Base-by-base conservation (phyloP, 768 basidiomycete genomes). In the Mycena alexandri region DNA sequence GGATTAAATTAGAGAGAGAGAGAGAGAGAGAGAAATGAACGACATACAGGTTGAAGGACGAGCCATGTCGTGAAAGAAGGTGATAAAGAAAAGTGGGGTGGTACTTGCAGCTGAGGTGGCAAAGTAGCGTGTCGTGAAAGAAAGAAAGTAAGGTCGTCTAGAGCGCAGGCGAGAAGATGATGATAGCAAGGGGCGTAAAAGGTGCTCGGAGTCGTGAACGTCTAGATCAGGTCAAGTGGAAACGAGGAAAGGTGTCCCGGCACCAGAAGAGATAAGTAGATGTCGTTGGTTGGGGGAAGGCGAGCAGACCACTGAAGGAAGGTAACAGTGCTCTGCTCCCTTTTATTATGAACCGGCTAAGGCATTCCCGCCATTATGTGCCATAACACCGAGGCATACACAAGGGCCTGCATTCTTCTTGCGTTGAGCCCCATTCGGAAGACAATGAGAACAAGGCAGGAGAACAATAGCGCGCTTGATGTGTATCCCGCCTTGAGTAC, bases 401-500 rank as follows among this genome's bases (percentile, higher is more conserved):
- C 65, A 66, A 48, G 24, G 65, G 50, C 46, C 1, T 61, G 36
- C 65, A 66, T 66, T 66, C 29, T 59, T 59, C 67, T 12, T 17
- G 38, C 61, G 14, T 34, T 36, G 51, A 60, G 5, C 68, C 59
- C 63, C 68, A 65, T 69, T 43, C 63, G 38, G 68, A 60, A 61
- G 56, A 69, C 68, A 69, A 69, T 69, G 62, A 65, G 53, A 65
- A 69, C 68, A 69, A 69, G 63, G 68, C 50, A 48, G 7, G 44
- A 61, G 63, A 69, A 69, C 68, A 69, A 69, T 69, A 69, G 41
- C 44, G 52, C 41, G 48, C 57, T 59, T 59, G 38, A 9, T 42
- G 42, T 7, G 55, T n/a, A 21, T 29, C 43, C 61, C 43, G 34
- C 62, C 63, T 17, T 50, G 7, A 5, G 55, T 11, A 63, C 44